Evolutionary conservation across 2,329 filamentous ascomycete species (phyloP).

Genomic region (Furcasterigmium sp.): DNA sequence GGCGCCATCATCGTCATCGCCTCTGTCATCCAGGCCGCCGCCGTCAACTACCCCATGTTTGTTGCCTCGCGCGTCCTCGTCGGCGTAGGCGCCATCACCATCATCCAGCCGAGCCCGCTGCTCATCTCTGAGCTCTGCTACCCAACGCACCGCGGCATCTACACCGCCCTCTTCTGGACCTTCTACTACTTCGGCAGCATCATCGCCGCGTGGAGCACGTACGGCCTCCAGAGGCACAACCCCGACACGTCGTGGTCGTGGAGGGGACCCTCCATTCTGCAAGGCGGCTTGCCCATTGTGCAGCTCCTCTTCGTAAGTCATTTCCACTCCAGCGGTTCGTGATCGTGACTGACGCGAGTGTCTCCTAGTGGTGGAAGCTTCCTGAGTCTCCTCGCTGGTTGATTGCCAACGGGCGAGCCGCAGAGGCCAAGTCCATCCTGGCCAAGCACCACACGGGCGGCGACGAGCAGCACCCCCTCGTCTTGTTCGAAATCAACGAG

Average conservation of each 20-base stretch:
- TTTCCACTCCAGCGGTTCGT: slow-evolving; percentile 28
- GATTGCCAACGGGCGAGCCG: slow-evolving; percentile 39
- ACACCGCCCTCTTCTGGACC: slow-evolving; percentile 26
- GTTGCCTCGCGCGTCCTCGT: slow-evolving; percentile 24
- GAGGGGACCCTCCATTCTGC: slow-evolving; percentile 8
- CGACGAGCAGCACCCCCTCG: slow-evolving; percentile 20
- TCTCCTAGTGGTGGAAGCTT: slow-evolving; percentile 14
- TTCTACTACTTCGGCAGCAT: slow-evolving; percentile 23
- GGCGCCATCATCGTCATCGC: slow-evolving; percentile 27
- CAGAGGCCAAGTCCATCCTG: slow-evolving; percentile 44
- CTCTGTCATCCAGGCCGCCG: slow-evolving; percentile 28
- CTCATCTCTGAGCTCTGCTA: slow-evolving; percentile 28
- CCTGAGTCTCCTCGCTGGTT: slow-evolving; percentile 49
- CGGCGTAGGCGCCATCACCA: slow-evolving; percentile 32
- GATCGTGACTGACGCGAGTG: slow-evolving; percentile 6
- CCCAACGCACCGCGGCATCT: slow-evolving; percentile 26
- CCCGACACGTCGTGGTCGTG: slow-evolving; percentile 7
- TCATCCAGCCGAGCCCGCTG: slow-evolving; percentile 27
- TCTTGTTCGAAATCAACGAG: slow-evolving; percentile 11
- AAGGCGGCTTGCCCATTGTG: slow-evolving; percentile 5
- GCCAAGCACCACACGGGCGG: slow-evolving; percentile 42
- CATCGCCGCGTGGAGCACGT: slow-evolving; percentile 13
- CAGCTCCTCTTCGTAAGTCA: slow-evolving; percentile 21
- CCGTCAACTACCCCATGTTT: slow-evolving; percentile 28
- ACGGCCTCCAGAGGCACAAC: slow-evolving; percentile 6